phyloP scores from a whole-genome alignment of 2,329 filamentous ascomycete species.

The Pseudophaeomoniella oleicola region DNA sequence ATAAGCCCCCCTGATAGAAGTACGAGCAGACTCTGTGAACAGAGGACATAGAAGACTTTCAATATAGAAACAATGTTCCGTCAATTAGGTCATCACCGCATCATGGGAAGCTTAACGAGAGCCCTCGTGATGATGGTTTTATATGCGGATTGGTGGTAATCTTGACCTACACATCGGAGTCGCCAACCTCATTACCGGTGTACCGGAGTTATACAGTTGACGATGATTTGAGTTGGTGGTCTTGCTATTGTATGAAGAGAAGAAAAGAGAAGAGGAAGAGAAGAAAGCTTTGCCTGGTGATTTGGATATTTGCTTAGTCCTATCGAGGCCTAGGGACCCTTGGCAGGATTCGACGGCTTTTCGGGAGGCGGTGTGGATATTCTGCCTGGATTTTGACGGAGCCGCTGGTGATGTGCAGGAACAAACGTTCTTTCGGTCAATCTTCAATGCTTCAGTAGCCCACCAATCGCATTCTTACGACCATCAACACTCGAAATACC shows the following conservation, averaged over 20 bases:
- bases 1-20: no score
- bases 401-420: not conserved
- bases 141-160: conserved; percentile 48
- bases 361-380: not conserved
- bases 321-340: no score
- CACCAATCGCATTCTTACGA: not conserved
- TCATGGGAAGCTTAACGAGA: conserved; percentile 43
- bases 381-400: not conserved
- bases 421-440: not conserved
- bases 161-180: conserved; percentile 61
- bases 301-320: no score
- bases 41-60: no score
- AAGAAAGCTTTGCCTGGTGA: conserved; percentile 7
- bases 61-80: conserved; percentile 42
- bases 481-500: not conserved
- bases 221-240: conserved; percentile 66
- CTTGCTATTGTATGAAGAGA: conserved; percentile 35
- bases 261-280: conserved; percentile 16
- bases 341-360: no score
- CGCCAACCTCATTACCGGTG: conserved; percentile 48
- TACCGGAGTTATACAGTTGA: conserved; percentile 35
- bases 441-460: not conserved
- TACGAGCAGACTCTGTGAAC: no score
- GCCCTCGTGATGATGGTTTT: conserved; percentile 75
- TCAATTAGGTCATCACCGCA: conserved; percentile 53